These are phyloP conservation scores for Claviceps monticola DNA, from an alignment of 2,329 filamentous ascomycete genomes.

Conservation along the genomic window DNA sequence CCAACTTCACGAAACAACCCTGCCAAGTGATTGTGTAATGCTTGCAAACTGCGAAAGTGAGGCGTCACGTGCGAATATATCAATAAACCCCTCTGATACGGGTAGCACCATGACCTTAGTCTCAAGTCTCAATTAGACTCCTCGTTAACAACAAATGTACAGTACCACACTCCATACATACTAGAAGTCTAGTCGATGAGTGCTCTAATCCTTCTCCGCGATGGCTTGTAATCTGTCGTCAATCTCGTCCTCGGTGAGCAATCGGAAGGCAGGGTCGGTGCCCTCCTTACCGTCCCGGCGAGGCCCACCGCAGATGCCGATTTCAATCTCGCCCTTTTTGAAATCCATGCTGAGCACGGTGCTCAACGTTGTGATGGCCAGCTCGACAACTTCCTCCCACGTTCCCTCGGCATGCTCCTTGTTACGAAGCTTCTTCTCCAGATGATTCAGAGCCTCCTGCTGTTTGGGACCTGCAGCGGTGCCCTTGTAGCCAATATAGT, in stretches of 20 bases:
- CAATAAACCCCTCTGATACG: neutral
- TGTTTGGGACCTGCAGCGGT: conserved; percentile 96
- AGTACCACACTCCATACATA: neutral
- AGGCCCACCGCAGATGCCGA: conserved; percentile 90
- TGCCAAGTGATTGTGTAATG: neutral
- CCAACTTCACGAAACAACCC: neutral
- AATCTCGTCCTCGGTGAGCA: conserved; percentile 92
- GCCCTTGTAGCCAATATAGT: conserved; percentile 97
- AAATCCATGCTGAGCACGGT: conserved; percentile 97
- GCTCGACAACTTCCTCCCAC: conserved; percentile 96
- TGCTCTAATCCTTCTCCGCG: conserved; percentile 82
- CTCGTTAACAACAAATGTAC: neutral
- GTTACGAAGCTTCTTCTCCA: conserved; percentile 99
- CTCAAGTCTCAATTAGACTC: neutral
- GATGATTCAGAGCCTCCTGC: conserved; percentile 93
- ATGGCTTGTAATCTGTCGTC: conserved; percentile 96
- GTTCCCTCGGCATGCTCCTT: conserved; percentile 84
- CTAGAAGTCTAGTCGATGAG: neutral
- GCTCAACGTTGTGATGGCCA: conserved; percentile 89
- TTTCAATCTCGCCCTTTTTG: conserved; percentile 98
- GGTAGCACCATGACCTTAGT: neutral
- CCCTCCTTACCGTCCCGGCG: conserved; percentile 71
- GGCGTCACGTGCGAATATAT: neutral
- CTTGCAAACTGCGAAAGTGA: neutral
- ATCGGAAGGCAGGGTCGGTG: conserved; percentile 66